These are phyloP conservation scores for Pelargonium australe DNA, from an alignment of 441 rosid species.

Conservation along the genomic window DNA sequence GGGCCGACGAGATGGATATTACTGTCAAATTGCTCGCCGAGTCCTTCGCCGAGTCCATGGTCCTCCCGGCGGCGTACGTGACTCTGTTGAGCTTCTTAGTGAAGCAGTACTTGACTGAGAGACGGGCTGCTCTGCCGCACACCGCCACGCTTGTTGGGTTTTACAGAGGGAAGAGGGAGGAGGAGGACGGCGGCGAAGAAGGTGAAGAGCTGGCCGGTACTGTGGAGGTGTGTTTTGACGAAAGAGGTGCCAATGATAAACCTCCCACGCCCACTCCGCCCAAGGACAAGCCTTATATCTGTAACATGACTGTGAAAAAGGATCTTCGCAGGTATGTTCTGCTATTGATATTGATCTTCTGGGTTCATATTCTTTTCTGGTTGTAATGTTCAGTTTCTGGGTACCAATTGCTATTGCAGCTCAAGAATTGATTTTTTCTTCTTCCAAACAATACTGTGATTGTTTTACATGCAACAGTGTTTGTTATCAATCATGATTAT, in stretches of 20 bases:
- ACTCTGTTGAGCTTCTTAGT: constrained; percentile 61
- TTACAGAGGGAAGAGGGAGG: constrained; percentile 29
- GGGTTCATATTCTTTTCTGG: background rate
- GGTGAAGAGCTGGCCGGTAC: constrained; percentile 67
- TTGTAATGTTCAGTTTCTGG: background rate
- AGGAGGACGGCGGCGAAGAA: constrained; percentile 25
- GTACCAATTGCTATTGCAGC: too few relatives aligned
- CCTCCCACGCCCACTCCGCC: constrained; percentile 80
- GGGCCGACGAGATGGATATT: constrained; percentile 57
- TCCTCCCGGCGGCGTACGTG: constrained; percentile 56
- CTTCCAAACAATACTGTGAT: too few relatives aligned
- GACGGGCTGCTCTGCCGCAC: constrained; percentile 63
- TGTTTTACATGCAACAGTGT: too few relatives aligned
- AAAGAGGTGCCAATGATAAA: constrained; percentile 62
- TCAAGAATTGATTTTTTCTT: background rate
- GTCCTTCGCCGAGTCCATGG: constrained; percentile 76
- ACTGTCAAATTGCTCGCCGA: constrained; percentile 66
- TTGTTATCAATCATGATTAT: too few relatives aligned
- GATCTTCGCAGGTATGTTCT: constrained; percentile 53
- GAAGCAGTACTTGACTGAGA: constrained; percentile 74
- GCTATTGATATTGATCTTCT: background rate
- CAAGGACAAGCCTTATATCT: constrained; percentile 65
- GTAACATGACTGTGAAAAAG: constrained; percentile 79
- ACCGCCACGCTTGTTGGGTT: constrained; percentile 75
- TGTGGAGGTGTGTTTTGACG: constrained; percentile 69